A percentile compares a stretch with the other conserved stretches of the same genome.
These are phyloP conservation scores for Starmerella sp. DNA, from an alignment of 805 yeast species.

Conservation along the genomic window DNA sequence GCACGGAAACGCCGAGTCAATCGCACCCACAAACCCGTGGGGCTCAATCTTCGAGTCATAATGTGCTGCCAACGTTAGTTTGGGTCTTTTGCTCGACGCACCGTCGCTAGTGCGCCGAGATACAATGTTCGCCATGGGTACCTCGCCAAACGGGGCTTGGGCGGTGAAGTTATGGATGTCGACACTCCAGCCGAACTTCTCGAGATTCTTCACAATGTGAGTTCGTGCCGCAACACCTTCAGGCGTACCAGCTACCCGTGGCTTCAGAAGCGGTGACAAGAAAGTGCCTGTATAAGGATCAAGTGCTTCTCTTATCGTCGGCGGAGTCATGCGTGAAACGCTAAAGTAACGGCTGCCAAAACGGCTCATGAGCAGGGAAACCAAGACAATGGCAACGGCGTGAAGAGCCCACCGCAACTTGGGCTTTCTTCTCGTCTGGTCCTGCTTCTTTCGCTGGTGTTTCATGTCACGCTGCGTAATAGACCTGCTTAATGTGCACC, in stretches of 20 bases:
- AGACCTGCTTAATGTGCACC: background rate
- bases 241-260: constrained; percentile 22
- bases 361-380: background rate
- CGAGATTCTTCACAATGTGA: constrained; percentile 27
- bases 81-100: background rate
- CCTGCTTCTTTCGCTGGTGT: background rate
- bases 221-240: constrained; percentile 16
- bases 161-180: constrained; percentile 27
- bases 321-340: background rate
- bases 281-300: constrained; percentile 18
- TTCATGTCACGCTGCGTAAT: background rate
- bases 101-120: constrained; percentile 19
- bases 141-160: constrained; percentile 32
- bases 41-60: constrained; percentile 43
- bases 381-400: background rate
- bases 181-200: constrained; percentile 25
- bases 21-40: constrained; percentile 49
- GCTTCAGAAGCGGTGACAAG: constrained; percentile 20
- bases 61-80: constrained; percentile 38
- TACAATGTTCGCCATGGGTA: constrained; percentile 28
- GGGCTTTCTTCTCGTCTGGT: background rate
- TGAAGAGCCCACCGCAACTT: background rate
- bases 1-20: constrained; percentile 50
- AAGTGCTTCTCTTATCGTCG: background rate
- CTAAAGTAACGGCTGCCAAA: background rate